A percentile compares a stretch with the other conserved stretches of the same genome.
phyloP scores from a whole-genome alignment of 495 filamentous ascomycete species.

The Trichoderma parareesei region DNA sequence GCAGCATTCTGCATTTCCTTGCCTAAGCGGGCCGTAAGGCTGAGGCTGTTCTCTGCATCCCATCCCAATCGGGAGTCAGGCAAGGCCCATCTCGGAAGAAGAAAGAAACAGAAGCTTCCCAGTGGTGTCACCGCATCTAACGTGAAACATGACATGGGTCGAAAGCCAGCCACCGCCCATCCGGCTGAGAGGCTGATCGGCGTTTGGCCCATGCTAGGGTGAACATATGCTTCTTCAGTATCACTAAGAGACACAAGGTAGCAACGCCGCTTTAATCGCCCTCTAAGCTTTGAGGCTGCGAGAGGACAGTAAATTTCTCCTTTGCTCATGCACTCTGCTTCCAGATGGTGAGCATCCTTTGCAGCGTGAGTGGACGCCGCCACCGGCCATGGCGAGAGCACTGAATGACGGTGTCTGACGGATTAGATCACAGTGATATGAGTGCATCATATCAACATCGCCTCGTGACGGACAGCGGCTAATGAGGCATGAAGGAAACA shows the following conservation, averaged over 20 bases:
- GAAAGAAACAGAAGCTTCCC: background rate
- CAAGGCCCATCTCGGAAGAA: background rate
- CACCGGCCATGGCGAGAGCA: background rate
- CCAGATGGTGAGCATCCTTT: background rate
- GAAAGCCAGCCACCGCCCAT: background rate
- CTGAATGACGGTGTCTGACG: conserved; percentile 2
- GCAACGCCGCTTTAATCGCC: background rate
- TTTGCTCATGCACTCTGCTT: background rate
- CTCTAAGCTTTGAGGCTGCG: too few species aligned
- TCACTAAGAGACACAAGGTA: too few species aligned
- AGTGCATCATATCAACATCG: background rate
- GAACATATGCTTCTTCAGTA: background rate
- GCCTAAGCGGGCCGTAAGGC: conserved; percentile 1
- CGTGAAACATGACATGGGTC: background rate
- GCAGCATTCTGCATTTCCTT: background rate
- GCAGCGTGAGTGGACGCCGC: background rate
- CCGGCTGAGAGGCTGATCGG: background rate
- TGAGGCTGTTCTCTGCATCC: background rate
- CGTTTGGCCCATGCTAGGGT: background rate
- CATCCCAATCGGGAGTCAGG: background rate
- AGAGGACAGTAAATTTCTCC: background rate
- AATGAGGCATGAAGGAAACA: background rate
- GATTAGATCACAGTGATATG: background rate
- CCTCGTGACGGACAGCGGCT: conserved; percentile 3
- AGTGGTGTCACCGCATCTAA: background rate